Percentiles rank a stretch among this genome's conserved stretches.
Conservation (phyloP, 2,329 filamentous ascomycete genomes). For the Berkeleyomyces rouxiae region DNA sequence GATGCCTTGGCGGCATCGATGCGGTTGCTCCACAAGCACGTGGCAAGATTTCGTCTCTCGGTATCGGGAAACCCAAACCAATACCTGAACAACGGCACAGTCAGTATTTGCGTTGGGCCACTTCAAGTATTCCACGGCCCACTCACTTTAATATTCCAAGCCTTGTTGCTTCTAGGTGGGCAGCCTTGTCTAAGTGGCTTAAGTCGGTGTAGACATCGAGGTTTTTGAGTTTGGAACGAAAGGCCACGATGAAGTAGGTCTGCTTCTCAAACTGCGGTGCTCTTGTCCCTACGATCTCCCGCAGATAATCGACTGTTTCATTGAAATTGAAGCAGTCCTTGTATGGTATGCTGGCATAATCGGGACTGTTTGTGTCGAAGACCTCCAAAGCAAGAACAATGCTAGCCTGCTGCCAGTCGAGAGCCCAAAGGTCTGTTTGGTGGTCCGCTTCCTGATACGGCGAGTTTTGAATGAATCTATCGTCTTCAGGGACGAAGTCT, state of each 20-base stretch:
- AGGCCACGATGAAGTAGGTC: conserved; percentile 70
- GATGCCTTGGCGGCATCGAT: conserved; percentile 44
- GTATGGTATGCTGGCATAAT: conserved; percentile 67
- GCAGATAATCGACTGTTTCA: conserved; percentile 42
- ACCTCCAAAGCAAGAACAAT: conserved; percentile 54
- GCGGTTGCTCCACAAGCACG: conserved; percentile 49
- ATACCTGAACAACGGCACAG: conserved; percentile 36
- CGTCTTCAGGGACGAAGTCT: conserved; percentile 5
- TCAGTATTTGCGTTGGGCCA: not conserved
- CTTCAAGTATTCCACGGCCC: not conserved
- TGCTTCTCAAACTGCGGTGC: conserved; percentile 43
- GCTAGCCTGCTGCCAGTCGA: conserved; percentile 49
- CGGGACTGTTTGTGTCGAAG: conserved; percentile 43
- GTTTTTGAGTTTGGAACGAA: conserved; percentile 55
- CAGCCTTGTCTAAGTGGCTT: conserved; percentile 56
- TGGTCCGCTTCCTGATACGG: conserved; percentile 59
- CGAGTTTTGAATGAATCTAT: conserved; percentile 44
- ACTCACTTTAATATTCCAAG: conserved; percentile 67
- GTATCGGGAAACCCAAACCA: conserved; percentile 69
- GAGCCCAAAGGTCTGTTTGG: conserved; percentile 51
- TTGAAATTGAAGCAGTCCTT: conserved; percentile 61
- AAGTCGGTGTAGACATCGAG: conserved; percentile 52
- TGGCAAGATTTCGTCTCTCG: conserved; percentile 63
- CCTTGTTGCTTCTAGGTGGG: conserved; percentile 64
- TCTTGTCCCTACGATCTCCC: conserved; percentile 17